These are phyloP conservation scores for Lactarius vividus DNA, from an alignment of 768 basidiomycete genomes.

Conservation along the genomic window DNA sequence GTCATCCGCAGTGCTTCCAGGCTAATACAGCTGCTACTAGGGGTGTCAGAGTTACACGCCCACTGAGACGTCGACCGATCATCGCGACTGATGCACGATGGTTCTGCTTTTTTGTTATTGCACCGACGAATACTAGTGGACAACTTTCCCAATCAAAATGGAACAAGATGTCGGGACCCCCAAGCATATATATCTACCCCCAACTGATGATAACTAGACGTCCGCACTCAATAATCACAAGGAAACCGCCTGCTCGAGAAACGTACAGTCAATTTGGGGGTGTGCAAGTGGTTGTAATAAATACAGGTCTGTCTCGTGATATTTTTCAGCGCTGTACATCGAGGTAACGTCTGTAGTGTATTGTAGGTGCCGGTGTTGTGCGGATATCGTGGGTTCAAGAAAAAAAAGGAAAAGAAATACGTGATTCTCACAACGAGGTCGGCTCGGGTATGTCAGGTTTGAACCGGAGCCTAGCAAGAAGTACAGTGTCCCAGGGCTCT, in stretches of 20 bases:
- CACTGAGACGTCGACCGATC: not conserved
- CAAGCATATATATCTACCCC: not conserved
- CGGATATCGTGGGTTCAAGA: not conserved
- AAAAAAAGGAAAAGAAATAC: not conserved
- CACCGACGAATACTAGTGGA: not conserved
- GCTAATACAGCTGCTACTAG: not conserved
- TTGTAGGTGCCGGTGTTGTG: not conserved
- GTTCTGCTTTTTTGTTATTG: not conserved
- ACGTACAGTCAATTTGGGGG: not conserved
- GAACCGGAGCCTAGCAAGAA: conserved; percentile 64
- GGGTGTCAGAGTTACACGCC: not conserved
- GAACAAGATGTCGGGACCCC: not conserved
- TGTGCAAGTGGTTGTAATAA: not conserved
- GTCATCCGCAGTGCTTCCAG: not conserved
- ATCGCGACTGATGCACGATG: not conserved
- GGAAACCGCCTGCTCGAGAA: not conserved
- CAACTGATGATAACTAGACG: not conserved
- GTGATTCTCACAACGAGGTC: conserved; percentile 42
- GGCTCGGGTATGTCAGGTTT: conserved; percentile 58
- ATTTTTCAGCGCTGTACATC: not conserved
- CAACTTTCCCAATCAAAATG: not conserved
- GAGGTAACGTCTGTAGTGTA: not conserved
- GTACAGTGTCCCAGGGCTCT: conserved; percentile 52
- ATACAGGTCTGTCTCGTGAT: not conserved
- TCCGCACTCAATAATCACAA: not conserved